Evolutionary conservation across 306 rosid species (phyloP), one percentile per base, ranked within the genome.

Genomic region (Prunus campanulata): DNA sequence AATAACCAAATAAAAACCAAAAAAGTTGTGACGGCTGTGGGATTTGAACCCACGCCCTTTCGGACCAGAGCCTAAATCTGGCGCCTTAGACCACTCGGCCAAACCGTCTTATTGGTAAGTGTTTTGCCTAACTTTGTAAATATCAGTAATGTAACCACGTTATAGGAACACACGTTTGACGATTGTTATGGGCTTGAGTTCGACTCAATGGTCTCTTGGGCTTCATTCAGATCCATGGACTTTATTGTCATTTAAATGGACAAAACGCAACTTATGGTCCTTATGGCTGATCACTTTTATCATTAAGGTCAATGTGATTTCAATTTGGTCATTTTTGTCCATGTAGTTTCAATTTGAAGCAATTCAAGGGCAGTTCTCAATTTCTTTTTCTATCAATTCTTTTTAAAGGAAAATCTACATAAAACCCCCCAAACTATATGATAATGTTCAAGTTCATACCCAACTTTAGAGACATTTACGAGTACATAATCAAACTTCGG

Each of bases 31-130:
- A 75, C 72, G 63, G 54, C 79, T 75, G 72, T 75, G 79, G 72
- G 72, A 75, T 75, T 75, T 75, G 79, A 75, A 75, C 79, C 79
- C 79, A 75, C 72, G 79, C 79, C 79, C 79, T 75, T 75, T 32
- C 79, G 72, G 79, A 75, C 79, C 79, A 64, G 72, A 75, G 78
- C 78, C 66, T 71, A 71, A 51, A 52, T 50, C 63, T 27, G 18
- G 29, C 9, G 61, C 70, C 59, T 4, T 48, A 1, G 47, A 46
- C 62, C 68, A 18, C 69, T 74, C 70, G 48, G 75, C 75, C 75
- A 71, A 72, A 72, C 77, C 55, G 68, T 72, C 76, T 2, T 7
- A 0, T 2, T 7, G 15, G 9, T 39, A 0, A 25, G 0, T 0
- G 0, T 0, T 0, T 13, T 3, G 0, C 4, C 39, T 5, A 2